phyloP scores from a whole-genome alignment of 768 basidiomycete species.

The Tylopilus sp. region DNA sequence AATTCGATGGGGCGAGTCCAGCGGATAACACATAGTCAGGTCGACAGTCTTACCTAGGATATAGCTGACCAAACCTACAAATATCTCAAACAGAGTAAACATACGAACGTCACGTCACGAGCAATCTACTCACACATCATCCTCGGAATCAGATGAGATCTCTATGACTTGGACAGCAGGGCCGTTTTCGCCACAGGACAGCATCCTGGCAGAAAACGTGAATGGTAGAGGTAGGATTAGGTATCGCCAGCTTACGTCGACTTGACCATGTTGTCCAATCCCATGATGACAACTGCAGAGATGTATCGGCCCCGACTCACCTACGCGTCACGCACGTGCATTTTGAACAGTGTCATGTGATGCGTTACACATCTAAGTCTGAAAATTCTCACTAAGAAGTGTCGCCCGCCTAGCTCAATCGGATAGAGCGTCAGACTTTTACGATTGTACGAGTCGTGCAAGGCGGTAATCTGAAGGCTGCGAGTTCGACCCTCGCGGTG shows the following conservation, averaged over 20 bases:
- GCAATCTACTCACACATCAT: slow-evolving; percentile 30
- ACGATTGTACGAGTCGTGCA: slow-evolving; percentile 32
- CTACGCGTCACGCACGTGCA: slow-evolving; percentile 16
- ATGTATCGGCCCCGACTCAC: no score
- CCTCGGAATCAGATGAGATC: slow-evolving; percentile 49
- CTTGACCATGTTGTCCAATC: slow-evolving; percentile 49
- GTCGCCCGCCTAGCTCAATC: slow-evolving; percentile 64
- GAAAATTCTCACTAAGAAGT: fast-evolving
- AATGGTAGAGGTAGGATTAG: not conserved
- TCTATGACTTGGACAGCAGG: slow-evolving; percentile 43
- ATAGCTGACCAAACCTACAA: slow-evolving; percentile 8
- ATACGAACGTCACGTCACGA: not conserved
- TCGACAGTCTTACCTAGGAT: slow-evolving; percentile 9
- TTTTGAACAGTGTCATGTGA: slow-evolving; percentile 18
- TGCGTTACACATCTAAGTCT: slow-evolving; percentile 15
- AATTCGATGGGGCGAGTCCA: no score
- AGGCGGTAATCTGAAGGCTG: slow-evolving; percentile 71
- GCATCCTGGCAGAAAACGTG: not conserved
- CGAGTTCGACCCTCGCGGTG: slow-evolving; percentile 85
- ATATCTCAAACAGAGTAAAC: not conserved
- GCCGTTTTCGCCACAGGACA: not conserved
- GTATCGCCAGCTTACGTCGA: slow-evolving; percentile 23
- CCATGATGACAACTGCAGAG: slow-evolving; percentile 23
- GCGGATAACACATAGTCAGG: no score
- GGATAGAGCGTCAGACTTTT: slow-evolving; percentile 68